Evolutionary conservation across 805 yeast species (phyloP), one percentile per base, ranked within the genome.

Genomic region (Candida tammaniensis): DNA sequence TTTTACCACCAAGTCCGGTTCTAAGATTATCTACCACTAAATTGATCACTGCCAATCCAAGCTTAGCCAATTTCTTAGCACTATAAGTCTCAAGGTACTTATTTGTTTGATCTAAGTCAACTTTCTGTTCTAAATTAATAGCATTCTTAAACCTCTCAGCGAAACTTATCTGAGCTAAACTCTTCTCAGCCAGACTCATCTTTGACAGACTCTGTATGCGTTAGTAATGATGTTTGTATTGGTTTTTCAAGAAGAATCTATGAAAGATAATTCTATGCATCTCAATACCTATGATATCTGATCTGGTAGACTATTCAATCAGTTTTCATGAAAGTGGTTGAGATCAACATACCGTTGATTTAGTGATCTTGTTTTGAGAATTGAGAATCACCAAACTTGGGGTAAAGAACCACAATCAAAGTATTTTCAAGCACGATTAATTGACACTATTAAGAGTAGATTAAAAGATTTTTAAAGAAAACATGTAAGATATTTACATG

Each of bases 1-100:
- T 64, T 38, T 80, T 76, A 2, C 96, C 96, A 11, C 86, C 94
- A 7, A 86, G 60, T 0, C 95, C 95, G 0, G 89, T 82, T 36
- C 82, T 66, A 2, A 84, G 58, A 36, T 78, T 76, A n/a, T 71
- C 70, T 10, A 82, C 61, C 0, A 61, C 53, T 30, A 91, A 62
- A 54, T 88, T 85, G 30, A 79, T 55, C 4, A 86, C 64, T 0
- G 97, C 97, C 17, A 85, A 62, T 0, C 96, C 97, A 33, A 75
- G 68, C 8, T 65, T 59, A 0, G 82, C 82, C n/a, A 91, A 65
- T 36, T 70, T 69, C 51, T 82, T 81, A 1, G 88, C 78, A 1
- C 91, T 45, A 37, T 60, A 63, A 4, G 52, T 25, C 27, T 48
- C 48, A 15, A 68, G 51, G 31, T 59, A 64, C 4, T 52, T 36